A percentile compares a stretch with the other conserved stretches of the same genome.
phyloP scores from a whole-genome alignment of 2,329 filamentous ascomycete species.

The Verticillium zaregamsianum region DNA sequence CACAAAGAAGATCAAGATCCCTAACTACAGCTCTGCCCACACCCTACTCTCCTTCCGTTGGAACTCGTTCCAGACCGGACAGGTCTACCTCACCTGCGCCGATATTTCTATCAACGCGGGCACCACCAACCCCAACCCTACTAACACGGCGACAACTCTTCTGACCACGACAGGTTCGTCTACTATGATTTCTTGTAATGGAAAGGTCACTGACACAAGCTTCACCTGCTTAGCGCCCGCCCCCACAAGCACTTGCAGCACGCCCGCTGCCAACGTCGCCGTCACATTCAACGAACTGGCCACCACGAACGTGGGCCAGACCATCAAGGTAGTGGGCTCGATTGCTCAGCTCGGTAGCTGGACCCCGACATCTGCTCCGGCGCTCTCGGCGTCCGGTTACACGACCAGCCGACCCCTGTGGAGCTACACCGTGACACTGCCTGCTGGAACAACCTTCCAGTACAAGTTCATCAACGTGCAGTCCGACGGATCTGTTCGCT shows the following conservation, averaged over 20 bases:
- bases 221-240: background rate
- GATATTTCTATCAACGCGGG: constrained; percentile 45
- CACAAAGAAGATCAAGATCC: constrained; percentile 46
- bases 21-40: constrained; percentile 42
- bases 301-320: constrained; percentile 43
- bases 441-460: constrained; percentile 47
- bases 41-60: constrained; percentile 49
- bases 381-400: constrained; percentile 50
- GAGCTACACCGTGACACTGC: constrained; percentile 45
- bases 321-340: constrained; percentile 41
- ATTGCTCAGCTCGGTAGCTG: constrained; percentile 34
- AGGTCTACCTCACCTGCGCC: constrained; percentile 50
- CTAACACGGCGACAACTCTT: constrained; percentile 4
- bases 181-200: background rate
- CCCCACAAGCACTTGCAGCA: background rate
- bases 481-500: constrained; percentile 43
- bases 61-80: constrained; percentile 51
- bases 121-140: constrained; percentile 12
- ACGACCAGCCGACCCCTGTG: constrained; percentile 50
- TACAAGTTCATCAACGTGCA: constrained; percentile 60
- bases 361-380: constrained; percentile 36
- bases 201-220: background rate
- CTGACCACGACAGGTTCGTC: constrained; percentile 11
- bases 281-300: constrained; percentile 38
- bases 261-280: constrained; percentile 28